Percentiles rank a stretch among this genome's conserved stretches.
Evolutionary conservation across 805 yeast genomes (phyloP).

Genomic region (Ogataea methanolica): DNA sequence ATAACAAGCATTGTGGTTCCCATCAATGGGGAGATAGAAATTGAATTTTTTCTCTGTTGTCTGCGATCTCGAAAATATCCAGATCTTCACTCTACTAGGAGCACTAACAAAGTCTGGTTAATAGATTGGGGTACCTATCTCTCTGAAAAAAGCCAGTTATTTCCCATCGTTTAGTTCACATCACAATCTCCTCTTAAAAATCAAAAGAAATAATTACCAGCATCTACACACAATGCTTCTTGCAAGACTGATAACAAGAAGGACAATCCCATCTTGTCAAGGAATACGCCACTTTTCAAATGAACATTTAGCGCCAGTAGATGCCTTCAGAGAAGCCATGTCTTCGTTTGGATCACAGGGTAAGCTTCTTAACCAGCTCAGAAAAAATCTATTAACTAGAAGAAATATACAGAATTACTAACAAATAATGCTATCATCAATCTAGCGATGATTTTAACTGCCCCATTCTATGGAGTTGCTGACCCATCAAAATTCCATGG

Average conservation of each 20-base stretch:
- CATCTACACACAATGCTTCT: background rate
- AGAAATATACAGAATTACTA: conserved; percentile 23
- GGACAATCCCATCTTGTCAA: background rate
- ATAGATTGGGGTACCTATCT: no score
- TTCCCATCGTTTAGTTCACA: no score
- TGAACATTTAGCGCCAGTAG: conserved; percentile 20
- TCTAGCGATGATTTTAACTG: conserved; percentile 54
- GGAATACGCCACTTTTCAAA: conserved; percentile 7
- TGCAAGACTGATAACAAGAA: background rate
- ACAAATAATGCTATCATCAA: conserved; percentile 31
- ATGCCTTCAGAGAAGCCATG: conserved; percentile 30
- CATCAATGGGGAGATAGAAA: no score
- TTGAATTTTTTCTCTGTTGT: no score
- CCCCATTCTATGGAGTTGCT: conserved; percentile 30
- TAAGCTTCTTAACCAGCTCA: conserved; percentile 9
- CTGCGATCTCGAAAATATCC: no score
- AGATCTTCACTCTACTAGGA: no score
- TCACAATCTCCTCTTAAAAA: no score
- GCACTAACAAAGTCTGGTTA: no score
- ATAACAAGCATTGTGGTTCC: background rate
- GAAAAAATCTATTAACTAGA: conserved; percentile 17
- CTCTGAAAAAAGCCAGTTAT: no score
- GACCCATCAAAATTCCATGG: conserved; percentile 46
- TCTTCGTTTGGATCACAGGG: conserved; percentile 33
- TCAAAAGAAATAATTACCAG: no score